These are phyloP conservation scores for Acer negundo DNA, from an alignment of 345 rosid species.

Conservation along the genomic window DNA sequence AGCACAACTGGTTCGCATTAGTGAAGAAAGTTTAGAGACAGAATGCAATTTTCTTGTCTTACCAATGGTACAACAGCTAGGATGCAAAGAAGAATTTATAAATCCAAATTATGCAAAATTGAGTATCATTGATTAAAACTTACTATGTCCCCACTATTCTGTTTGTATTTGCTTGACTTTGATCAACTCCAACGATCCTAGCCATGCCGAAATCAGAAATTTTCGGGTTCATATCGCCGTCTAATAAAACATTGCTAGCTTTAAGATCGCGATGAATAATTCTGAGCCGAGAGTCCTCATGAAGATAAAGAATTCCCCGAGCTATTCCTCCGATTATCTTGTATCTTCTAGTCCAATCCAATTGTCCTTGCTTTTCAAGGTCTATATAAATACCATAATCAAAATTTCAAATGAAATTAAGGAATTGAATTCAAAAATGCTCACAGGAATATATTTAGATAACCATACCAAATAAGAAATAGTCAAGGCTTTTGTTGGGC, in stretches of 20 bases:
- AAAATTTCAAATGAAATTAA: neutral
- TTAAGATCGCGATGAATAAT: constrained; percentile 9
- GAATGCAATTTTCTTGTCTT: too few relatives aligned
- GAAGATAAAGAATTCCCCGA: constrained; percentile 10
- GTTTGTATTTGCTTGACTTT: constrained; percentile 14
- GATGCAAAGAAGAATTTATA: too few relatives aligned
- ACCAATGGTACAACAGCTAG: too few relatives aligned
- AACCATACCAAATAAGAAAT: constrained; percentile 18
- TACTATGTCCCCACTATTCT: constrained; percentile 31
- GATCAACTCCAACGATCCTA: neutral
- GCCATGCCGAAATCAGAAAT: neutral
- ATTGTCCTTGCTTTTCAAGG: neutral
- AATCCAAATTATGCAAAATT: neutral
- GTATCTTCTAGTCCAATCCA: neutral
- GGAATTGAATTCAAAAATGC: neutral
- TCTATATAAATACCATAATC: neutral
- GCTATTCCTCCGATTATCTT: constrained; percentile 10
- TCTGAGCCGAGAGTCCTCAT: neutral
- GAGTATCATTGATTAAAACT: neutral
- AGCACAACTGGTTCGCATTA: too few relatives aligned
- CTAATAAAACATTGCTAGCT: neutral
- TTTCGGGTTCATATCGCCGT: neutral
- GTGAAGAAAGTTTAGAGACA: too few relatives aligned
- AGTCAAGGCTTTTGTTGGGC: constrained; percentile 36
- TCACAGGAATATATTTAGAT: neutral